A percentile compares a stretch with the other conserved stretches of the same genome.
phyloP scores from a whole-genome alignment of 345 rosid genomes.

The Eucalyptus cloeziana region DNA sequence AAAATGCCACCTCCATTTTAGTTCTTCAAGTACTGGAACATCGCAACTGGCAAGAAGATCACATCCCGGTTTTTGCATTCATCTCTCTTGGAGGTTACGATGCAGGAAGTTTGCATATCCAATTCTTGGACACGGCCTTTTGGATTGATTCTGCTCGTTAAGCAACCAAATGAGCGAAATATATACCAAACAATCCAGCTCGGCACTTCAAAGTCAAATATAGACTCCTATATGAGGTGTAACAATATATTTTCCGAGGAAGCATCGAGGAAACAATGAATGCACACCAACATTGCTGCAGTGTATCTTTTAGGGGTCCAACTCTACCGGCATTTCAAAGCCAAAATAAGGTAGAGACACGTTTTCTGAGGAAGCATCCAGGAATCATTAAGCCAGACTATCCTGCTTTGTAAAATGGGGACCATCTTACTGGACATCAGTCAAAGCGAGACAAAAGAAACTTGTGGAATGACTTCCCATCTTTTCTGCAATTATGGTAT shows the following conservation, averaged over 20 bases:
- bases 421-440: neutral
- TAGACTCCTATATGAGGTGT: no score
- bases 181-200: neutral
- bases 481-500: neutral
- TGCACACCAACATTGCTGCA: neutral
- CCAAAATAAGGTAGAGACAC: neutral
- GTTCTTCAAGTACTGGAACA: conserved; percentile 1
- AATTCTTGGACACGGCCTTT: neutral
- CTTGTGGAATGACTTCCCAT: neutral
- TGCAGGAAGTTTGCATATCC: neutral
- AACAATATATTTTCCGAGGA: neutral
- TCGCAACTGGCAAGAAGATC: conserved; percentile 2
- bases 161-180: conserved; percentile 4
- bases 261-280: neutral
- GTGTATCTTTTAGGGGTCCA: neutral
- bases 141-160: conserved; percentile 12
- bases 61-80: neutral
- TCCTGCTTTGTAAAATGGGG: neutral
- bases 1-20: neutral
- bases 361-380: neutral
- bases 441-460: neutral
- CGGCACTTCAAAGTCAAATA: no score
- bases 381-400: neutral
- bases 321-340: neutral
- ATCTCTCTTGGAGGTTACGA: conserved; percentile 1